Evolutionary conservation across 1,284 basidiomycete species (phyloP).

Genomic region (Anthracocystis setariae): DNA sequence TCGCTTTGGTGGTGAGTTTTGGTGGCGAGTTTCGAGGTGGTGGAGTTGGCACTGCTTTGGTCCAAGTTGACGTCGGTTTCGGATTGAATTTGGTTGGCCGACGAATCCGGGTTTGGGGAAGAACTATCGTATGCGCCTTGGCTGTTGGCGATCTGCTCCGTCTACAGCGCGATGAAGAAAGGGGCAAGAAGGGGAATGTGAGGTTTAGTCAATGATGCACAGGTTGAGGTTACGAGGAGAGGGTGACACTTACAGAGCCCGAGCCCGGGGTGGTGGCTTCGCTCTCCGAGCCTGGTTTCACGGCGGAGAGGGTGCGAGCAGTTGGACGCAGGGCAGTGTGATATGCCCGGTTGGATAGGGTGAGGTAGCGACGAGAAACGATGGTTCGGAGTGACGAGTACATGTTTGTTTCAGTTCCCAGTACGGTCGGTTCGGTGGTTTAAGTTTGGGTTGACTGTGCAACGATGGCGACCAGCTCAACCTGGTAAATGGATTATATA

Average conservation of each 20-base stretch:
- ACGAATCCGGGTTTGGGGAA: slow-evolving; percentile 10
- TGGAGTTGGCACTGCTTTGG: slow-evolving; percentile 8
- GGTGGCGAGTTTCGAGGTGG: slow-evolving; percentile 19
- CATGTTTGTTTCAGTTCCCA: neutral
- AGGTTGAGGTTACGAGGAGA: neutral
- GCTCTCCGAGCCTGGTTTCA: slow-evolving; percentile 44
- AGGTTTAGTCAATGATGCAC: neutral
- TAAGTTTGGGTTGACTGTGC: too few relatives aligned
- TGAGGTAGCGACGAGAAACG: neutral
- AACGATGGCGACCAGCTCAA: too few relatives aligned
- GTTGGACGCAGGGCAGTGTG: neutral
- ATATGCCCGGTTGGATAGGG: neutral
- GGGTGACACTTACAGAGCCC: slow-evolving; percentile 25
- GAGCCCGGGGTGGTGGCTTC: slow-evolving; percentile 41
- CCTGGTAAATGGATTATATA: too few relatives aligned
- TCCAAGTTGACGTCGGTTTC: slow-evolving; percentile 28
- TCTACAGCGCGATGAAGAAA: slow-evolving; percentile 6
- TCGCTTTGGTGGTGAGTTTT: slow-evolving; percentile 7
- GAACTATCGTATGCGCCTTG: slow-evolving; percentile 28
- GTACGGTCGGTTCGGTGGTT: neutral
- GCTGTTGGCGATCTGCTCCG: slow-evolving; percentile 42
- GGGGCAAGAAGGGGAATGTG: neutral
- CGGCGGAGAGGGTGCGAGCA: slow-evolving; percentile 8
- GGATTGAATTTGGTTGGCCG: slow-evolving; percentile 18
- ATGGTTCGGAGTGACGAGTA: slow-evolving; percentile 2